Evolutionary conservation across 163 green algal species (phyloP).

Genomic region (Prototheca cutis): DNA sequence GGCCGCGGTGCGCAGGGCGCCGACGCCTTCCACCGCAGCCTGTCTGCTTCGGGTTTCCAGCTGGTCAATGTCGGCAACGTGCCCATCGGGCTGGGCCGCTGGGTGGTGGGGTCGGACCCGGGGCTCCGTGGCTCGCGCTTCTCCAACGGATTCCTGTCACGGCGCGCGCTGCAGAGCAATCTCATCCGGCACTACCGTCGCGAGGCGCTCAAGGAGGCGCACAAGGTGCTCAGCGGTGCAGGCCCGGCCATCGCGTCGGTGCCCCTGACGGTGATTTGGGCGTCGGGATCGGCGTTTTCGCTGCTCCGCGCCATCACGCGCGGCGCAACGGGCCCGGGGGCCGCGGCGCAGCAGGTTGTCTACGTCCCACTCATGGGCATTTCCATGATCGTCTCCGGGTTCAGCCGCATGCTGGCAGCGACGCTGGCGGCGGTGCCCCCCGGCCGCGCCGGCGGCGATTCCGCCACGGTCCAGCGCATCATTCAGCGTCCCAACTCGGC

Average conservation of each 20-base stretch:
- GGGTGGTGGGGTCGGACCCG: conserved; percentile 32
- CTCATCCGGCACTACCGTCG: conserved; percentile 63
- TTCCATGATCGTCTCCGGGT: conserved; percentile 24
- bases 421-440: conserved; percentile 31
- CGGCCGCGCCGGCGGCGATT: conserved; percentile 27
- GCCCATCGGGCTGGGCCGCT: conserved; percentile 50
- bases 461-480: conserved; percentile 26
- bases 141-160: conserved; percentile 31
- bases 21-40: conserved; percentile 25
- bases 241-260: conserved; percentile 70
- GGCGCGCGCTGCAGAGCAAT: conserved; percentile 38
- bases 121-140: conserved; percentile 16
- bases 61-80: conserved; percentile 81
- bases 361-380: conserved; percentile 48
- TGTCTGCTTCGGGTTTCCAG: conserved; percentile 58
- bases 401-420: conserved; percentile 34
- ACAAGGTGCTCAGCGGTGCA: conserved; percentile 70
- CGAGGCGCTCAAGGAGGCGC: conserved; percentile 50
- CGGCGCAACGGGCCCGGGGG: conserved; percentile 31
- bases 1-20: background rate
- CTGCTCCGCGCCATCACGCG: conserved; percentile 42
- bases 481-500: conserved; percentile 37
- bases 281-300: conserved; percentile 45
- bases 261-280: conserved; percentile 68
- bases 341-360: conserved; percentile 39